A percentile compares a stretch with the other conserved stretches of the same genome.
These are phyloP conservation scores for Yarrowia sp. DNA, from an alignment of 805 yeast species.

Conservation along the genomic window DNA sequence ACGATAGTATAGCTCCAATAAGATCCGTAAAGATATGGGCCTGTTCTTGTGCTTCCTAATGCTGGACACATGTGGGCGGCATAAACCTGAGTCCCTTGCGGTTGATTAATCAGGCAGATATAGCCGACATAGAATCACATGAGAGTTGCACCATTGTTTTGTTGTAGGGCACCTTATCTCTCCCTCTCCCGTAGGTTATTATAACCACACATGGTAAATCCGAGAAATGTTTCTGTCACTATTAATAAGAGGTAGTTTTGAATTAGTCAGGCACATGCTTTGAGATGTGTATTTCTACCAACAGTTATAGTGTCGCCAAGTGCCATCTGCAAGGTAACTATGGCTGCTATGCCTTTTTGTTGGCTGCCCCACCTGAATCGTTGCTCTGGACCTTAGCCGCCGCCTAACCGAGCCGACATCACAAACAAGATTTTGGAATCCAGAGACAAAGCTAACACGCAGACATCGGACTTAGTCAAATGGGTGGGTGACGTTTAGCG, in stretches of 20 bases:
- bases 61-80: no score
- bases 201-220: background rate
- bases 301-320: background rate
- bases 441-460: no score
- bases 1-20: no score
- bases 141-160: no score
- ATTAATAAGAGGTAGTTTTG: background rate
- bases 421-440: background rate
- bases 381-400: background rate
- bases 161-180: background rate
- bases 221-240: background rate
- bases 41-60: no score
- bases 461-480: background rate
- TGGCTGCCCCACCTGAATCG: background rate
- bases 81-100: no score
- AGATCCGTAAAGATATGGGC: no score
- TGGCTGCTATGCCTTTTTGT: background rate
- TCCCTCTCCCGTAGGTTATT: background rate
- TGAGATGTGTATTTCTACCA: background rate
- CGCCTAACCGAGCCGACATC: background rate
- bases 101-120: no score
- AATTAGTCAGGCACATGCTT: background rate
- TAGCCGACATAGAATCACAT: no score
- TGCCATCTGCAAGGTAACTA: background rate
- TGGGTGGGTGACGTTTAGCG: no score